phyloP scores from a whole-genome alignment of 352 stramenopile genomes.

The Phytopythium montanum region DNA sequence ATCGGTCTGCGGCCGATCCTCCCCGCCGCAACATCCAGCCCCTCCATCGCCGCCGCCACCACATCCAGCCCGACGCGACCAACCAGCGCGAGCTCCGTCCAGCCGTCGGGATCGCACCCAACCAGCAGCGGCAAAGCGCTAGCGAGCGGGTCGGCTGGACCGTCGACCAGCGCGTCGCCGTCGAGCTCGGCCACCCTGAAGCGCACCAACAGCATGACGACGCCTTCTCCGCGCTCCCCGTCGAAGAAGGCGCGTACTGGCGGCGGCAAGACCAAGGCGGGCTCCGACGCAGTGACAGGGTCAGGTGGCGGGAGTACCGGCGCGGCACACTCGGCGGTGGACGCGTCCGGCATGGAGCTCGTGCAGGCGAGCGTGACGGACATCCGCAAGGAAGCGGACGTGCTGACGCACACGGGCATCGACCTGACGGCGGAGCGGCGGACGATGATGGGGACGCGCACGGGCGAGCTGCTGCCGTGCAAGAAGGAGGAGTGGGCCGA shows the following conservation, averaged over 20 bases:
- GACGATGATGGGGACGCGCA: slow-evolving; percentile 66
- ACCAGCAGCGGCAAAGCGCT: background rate
- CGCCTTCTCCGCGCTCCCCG: slow-evolving; percentile 65
- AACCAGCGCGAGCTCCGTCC: slow-evolving; percentile 3
- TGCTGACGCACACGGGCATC: slow-evolving; percentile 81
- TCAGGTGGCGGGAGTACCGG: background rate
- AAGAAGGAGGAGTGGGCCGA: slow-evolving; percentile 77
- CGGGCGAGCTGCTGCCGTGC: slow-evolving; percentile 51
- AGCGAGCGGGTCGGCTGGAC: background rate
- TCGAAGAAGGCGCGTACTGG: slow-evolving; percentile 61
- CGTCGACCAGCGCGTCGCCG: slow-evolving; percentile 27
- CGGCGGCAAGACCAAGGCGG: slow-evolving; percentile 28
- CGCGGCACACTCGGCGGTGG: slow-evolving; percentile 5
- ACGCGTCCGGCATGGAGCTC: slow-evolving; percentile 48
- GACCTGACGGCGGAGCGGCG: slow-evolving; percentile 68
- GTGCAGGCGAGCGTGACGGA: slow-evolving; percentile 60
- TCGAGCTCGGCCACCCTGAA: slow-evolving; percentile 37
- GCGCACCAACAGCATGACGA: slow-evolving; percentile 45
- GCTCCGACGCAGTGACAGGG: slow-evolving; percentile 27
- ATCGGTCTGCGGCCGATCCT: slow-evolving; percentile 69
- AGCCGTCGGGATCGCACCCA: slow-evolving; percentile 27
- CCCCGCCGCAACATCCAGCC: slow-evolving; percentile 4
- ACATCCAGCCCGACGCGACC: background rate
- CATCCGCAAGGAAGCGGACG: slow-evolving; percentile 79
- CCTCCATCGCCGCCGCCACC: background rate